Percentiles rank a stretch among this genome's conserved stretches.
These are phyloP conservation scores for Aureoboletus auriporus DNA, from an alignment of 768 basidiomycete species.

Conservation along the genomic window DNA sequence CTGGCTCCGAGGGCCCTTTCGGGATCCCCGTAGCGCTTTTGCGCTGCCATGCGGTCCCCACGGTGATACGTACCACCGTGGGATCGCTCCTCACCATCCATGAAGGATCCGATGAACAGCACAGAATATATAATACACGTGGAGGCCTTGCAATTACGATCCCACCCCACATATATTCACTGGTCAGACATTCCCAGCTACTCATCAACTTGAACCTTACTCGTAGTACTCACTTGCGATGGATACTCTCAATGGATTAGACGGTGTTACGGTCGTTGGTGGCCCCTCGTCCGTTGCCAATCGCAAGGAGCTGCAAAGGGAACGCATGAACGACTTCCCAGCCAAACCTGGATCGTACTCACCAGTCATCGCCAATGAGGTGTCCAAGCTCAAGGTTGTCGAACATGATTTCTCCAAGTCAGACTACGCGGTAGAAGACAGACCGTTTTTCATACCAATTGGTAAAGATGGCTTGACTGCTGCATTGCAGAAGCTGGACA, in stretches of 20 bases:
- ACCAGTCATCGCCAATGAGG: constrained; percentile 2
- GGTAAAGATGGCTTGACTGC: constrained; percentile 60
- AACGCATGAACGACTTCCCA: constrained; percentile 19
- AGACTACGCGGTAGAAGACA: constrained; percentile 50
- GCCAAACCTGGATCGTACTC: constrained; percentile 13
- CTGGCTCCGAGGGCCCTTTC: too few relatives aligned
- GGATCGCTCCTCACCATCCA: too few relatives aligned
- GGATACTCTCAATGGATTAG: constrained; percentile 34
- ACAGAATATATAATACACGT: too few relatives aligned
- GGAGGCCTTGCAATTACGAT: neutral
- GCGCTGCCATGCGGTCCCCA: too few relatives aligned
- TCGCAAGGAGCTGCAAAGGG: constrained; percentile 20
- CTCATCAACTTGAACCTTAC: neutral
- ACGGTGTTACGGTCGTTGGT: constrained; percentile 44
- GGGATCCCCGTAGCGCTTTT: too few relatives aligned
- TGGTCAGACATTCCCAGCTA: neutral
- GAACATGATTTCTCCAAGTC: constrained; percentile 41
- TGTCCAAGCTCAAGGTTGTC: constrained; percentile 11
- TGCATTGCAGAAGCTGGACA: constrained; percentile 68
- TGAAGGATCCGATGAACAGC: too few relatives aligned
- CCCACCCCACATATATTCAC: too few relatives aligned
- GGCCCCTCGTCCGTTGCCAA: constrained; percentile 28
- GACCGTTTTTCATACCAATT: constrained; percentile 72
- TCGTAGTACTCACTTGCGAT: constrained; percentile 3
- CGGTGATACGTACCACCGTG: too few relatives aligned